Base-by-base conservation (phyloP, 208 protist genomes). In the Acanthamoeba royreba region DNA sequence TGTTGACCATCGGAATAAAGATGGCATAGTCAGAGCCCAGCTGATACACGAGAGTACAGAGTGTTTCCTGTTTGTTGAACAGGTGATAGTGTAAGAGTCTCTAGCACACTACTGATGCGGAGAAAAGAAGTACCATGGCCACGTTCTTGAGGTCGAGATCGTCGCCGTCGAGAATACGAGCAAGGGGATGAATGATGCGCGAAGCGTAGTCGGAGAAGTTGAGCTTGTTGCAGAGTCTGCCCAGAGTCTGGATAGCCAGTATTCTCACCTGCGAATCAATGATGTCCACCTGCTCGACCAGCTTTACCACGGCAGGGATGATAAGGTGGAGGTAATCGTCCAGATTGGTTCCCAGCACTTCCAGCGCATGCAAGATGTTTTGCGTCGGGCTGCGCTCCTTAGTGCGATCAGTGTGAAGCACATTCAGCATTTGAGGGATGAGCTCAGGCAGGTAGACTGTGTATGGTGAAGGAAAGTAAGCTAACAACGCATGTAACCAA, bases 261-360 rank as follows among this genome's bases (percentile, higher is more conserved):
- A 22, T 43, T n/a, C 94, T 58, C 22, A 97, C 93, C 11, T 28
- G 25, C n/a, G 93, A 7, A 5, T 91, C 52, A 7, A 77, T 52
- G n/a, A 79, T 85, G 38, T 98, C 96, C 3, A 88, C 92, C 66
- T 96, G 92, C 53, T 98, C 96, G 55, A 96, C 74, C 0, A 98
- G 31, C 42, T 92, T 72, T 11, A 98, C 74, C 13, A 98, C 58
- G 17, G 96, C 89, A 22, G 98, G 98, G 25, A 99, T 96, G 0
- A 98, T 95, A 4, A 99, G 86, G 96, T 99, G 97, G 4, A 99
- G 74, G 92, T 98, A 99, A 46, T 98, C 98, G 31, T 98, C 98
- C 8, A 99, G 93, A 53, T 97, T 96, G 17, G 88, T 94, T 22
- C 98, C 98, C 89, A 98, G 97, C 1, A 96, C 81, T 7, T 96